Evolutionary conservation across 2,329 filamentous ascomycete species (phyloP).

Genomic region (Sarocladiaceae sp.): DNA sequence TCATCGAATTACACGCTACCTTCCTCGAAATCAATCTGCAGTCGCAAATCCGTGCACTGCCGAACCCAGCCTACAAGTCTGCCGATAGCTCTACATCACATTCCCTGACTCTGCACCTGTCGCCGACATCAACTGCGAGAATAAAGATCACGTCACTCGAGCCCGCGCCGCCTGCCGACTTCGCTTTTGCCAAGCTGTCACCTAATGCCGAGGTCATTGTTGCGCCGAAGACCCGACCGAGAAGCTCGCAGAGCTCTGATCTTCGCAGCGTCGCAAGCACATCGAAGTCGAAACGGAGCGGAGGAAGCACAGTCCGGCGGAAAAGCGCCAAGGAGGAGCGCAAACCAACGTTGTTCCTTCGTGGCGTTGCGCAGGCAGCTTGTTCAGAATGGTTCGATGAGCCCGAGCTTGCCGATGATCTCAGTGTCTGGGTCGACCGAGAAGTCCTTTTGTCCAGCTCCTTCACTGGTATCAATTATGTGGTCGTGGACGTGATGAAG

Average conservation of each 20-base stretch:
- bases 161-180: slow-evolving; percentile 62
- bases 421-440: slow-evolving; percentile 81
- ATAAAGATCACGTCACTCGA: slow-evolving; percentile 82
- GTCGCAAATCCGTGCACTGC: slow-evolving; percentile 86
- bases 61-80: slow-evolving; percentile 69
- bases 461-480: slow-evolving; percentile 73
- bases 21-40: slow-evolving; percentile 93
- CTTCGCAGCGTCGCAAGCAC: slow-evolving; percentile 76
- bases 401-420: slow-evolving; percentile 49
- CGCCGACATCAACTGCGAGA: slow-evolving; percentile 91
- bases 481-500: slow-evolving; percentile 78
- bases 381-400: slow-evolving; percentile 76
- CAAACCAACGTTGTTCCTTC: slow-evolving; percentile 68
- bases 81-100: slow-evolving; percentile 56
- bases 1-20: slow-evolving; percentile 93
- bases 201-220: slow-evolving; percentile 96
- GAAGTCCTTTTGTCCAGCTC: slow-evolving; percentile 69
- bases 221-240: slow-evolving; percentile 82
- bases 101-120: slow-evolving; percentile 85
- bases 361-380: slow-evolving; percentile 68
- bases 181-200: slow-evolving; percentile 85
- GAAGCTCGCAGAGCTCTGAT: slow-evolving; percentile 63
- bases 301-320: slow-evolving; percentile 65
- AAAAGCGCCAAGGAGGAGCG: slow-evolving; percentile 58
- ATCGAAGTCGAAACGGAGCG: slow-evolving; percentile 74